Evolutionary conservation across 768 basidiomycete genomes (phyloP), one percentile per base, ranked within the genome.

Genomic region (Auricularia cornea): DNA sequence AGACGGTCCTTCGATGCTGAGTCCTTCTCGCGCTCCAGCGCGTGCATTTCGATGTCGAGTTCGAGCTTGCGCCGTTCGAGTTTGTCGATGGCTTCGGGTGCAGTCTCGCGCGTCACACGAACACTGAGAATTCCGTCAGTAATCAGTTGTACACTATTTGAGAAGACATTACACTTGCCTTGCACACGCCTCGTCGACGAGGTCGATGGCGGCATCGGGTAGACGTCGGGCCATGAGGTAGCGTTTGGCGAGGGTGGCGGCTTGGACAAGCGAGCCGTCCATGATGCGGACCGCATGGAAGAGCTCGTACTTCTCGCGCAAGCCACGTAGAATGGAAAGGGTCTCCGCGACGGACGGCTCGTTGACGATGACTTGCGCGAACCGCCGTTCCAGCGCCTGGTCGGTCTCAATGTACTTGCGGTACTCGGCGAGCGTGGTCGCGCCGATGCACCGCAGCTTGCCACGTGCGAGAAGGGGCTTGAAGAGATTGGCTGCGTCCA

Each of bases 31-130:
- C 94, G 84, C 72, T 94, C 91, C 60, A 98, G 78, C 10, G 96
- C 96, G 72, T 97, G 94, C 23, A 97, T 89, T 72, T 97, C 96
- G 23, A 98, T 88, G 70, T 98, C 91, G 32, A 98, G 82, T 70
- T 96, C 92, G 35, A 98, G 83, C 73, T 91, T 94, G 60, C 81
- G 82, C 23, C 94, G 86, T 71, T 96, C 92, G n/a, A 98, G 81
- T 67, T 87, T 87, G 76, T 98, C 96, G 69, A 98, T 90, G 3
- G 83, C 89, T 75, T 98, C 96, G 0, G 96, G 96, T 64, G 90
- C 85, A 0, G 94, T 97, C 77, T 98, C 96, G 51, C 93, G 87
- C 30, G 92, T 92, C 29, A 98, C 93, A 64, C 94, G 90, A 31
- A 89, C 88, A 69, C 88, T 90, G 62, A n/a, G n/a, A n/a, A n/a